Percentiles rank a stretch among this genome's conserved stretches.
phyloP scores from a whole-genome alignment of 2,329 filamentous ascomycete species.

The Nannizzia gypsea region DNA sequence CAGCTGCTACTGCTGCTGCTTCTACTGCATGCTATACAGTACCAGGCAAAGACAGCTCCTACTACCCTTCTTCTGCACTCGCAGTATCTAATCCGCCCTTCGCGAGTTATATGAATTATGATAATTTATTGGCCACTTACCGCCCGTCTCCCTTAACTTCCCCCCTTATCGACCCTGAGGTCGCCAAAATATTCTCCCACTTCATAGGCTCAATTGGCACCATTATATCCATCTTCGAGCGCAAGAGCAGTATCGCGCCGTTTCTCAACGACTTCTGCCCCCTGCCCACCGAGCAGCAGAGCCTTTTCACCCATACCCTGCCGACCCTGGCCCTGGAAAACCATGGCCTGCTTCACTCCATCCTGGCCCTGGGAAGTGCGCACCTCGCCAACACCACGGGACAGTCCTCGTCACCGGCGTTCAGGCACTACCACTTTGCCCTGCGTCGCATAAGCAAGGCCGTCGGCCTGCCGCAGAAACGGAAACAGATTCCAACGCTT shows the following conservation, averaged over 20 bases:
- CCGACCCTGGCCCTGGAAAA: conserved; percentile 73
- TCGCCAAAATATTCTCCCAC: conserved; percentile 75
- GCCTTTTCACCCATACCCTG: conserved; percentile 60
- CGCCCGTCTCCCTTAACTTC: conserved; percentile 52
- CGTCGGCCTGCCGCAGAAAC: conserved; percentile 55
- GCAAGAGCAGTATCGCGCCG: conserved; percentile 62
- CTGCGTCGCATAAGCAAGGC: conserved; percentile 66
- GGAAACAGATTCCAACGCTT: conserved; percentile 68
- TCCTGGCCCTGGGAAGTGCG: conserved; percentile 73
- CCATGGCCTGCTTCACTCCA: conserved; percentile 79
- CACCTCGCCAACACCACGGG: conserved; percentile 76
- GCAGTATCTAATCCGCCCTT: conserved; percentile 24
- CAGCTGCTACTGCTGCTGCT: background rate
- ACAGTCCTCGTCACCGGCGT: conserved; percentile 62
- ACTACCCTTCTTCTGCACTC: conserved; percentile 22
- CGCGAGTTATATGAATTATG: conserved; percentile 37
- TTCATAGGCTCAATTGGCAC: conserved; percentile 84
- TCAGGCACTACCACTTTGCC: conserved; percentile 85
- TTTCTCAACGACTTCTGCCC: conserved; percentile 52
- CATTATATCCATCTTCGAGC: conserved; percentile 75
- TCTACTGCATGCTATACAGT: conserved; percentile 27
- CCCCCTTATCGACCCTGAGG: conserved; percentile 68
- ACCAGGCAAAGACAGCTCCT: conserved; percentile 32
- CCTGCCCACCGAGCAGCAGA: conserved; percentile 49
- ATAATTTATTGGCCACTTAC: conserved; percentile 50